Base-by-base conservation (phyloP, 1,139 yeast genomes). In the Kodamaea alishanica region DNA sequence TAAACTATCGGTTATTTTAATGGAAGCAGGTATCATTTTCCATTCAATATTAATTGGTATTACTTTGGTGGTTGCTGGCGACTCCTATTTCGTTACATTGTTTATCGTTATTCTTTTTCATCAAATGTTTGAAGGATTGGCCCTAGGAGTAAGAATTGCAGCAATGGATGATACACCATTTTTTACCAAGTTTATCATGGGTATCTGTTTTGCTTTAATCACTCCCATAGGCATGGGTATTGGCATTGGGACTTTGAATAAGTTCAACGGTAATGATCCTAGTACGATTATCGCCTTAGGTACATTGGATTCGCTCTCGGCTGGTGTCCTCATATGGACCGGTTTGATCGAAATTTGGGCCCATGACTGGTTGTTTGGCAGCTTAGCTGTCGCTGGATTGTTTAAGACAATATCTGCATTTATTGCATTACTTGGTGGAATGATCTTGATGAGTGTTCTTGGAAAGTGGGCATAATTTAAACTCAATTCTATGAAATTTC, bases 381-480 rank as follows among this genome's bases (percentile, higher is more conserved):
- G 45, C 12, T 55, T 65, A 30, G 54, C 54, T 6, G 40, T 41
- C 20, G 58, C 63, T 6, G 38, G 56, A 2, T 22, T 45, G 30
- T 12, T 49, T n/a, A 57, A 54, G 35, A 52, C 64, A 2, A 11
- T 32, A 2, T 32, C 46, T 2, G 60, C 62, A 1, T 30, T 63
- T 31, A 23, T 49, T 9, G 50, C 62, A 1, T 47, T 66, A 2
- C 37, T 63, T 8, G 52, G 55, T 2, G 75, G 71, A 1, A 46
- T 66, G 47, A 44, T 61, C 15, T 50, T 67, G 31, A 67, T 67
- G 73, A 63, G 70, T 46, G 45, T 67, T 6, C 50, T 67, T 20
- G 73, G 73, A 15, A 65, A 64, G 39, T 67, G 73, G 46, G 39
- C 46, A 2, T 40, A 29, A 29, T 11, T n/a, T 3, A 15, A 15